A percentile compares a stretch with the other conserved stretches of the same genome.
phyloP scores from a whole-genome alignment of 1,139 yeast genomes.

The Blastobotrys niveus region DNA sequence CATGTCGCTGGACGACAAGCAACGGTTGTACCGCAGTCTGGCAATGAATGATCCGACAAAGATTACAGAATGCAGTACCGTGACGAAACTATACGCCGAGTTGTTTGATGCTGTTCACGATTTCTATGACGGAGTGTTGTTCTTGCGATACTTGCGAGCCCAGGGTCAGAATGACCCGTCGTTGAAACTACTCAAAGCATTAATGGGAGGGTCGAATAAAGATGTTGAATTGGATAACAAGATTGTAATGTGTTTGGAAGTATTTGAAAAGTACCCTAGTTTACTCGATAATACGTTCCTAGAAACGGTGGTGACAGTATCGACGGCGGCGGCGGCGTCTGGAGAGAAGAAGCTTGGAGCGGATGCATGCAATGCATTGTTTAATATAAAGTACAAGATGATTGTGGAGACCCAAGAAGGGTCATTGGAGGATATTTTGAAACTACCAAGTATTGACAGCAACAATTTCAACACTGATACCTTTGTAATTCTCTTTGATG shows the following conservation, averaged over 20 bases:
- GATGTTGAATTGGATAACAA: too few species aligned
- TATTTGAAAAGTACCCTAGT: background rate
- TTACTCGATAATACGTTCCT: too few species aligned
- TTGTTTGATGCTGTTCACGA: constrained; percentile 15
- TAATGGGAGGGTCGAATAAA: constrained; percentile 7
- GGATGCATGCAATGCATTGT: constrained; percentile 15
- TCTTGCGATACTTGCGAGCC: constrained; percentile 20
- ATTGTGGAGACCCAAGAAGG: background rate
- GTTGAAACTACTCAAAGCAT: constrained; percentile 13
- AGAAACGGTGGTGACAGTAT: too few species aligned
- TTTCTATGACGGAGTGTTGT: constrained; percentile 23
- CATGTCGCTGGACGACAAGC: background rate
- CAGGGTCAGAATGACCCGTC: constrained; percentile 22
- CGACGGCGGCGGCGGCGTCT: too few species aligned
- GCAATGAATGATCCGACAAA: constrained; percentile 2
- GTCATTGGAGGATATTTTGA: background rate
- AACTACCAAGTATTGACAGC: too few species aligned
- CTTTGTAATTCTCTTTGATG: constrained; percentile 22
- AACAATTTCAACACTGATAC: too few species aligned
- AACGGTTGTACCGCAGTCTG: constrained; percentile 5
- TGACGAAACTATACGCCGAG: constrained; percentile 23
- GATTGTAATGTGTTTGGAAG: background rate
- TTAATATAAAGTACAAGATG: constrained; percentile 5
- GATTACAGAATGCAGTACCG: constrained; percentile 11
- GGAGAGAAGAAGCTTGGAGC: too few species aligned